Evolutionary conservation across 495 filamentous ascomycete species (phyloP).

Genomic region (Penicillium coprophilum): DNA sequence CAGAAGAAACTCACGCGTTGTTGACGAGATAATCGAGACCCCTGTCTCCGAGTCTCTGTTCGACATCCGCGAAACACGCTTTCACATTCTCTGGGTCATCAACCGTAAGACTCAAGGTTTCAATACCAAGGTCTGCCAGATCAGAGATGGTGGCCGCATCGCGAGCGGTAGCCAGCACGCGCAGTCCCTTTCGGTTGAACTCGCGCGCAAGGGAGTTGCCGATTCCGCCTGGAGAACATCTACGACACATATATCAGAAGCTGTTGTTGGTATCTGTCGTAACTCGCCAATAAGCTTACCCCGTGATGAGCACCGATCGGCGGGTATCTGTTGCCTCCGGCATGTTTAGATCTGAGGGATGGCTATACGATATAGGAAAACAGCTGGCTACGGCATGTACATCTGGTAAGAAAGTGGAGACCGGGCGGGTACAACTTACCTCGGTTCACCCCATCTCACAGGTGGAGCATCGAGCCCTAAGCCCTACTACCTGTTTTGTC

Average conservation of each 20-base stretch:
- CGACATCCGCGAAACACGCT: constrained; percentile 42
- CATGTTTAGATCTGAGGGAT: constrained; percentile 14
- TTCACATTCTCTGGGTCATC: constrained; percentile 48
- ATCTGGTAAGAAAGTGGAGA: not conserved
- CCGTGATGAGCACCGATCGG: constrained; percentile 48
- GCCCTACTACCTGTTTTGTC: constrained; percentile 1
- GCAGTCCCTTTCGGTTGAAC: constrained; percentile 51
- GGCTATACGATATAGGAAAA: not conserved
- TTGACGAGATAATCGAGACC: constrained; percentile 60
- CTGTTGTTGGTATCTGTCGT: not conserved
- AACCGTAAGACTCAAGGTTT: constrained; percentile 55
- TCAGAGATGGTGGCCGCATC: constrained; percentile 48
- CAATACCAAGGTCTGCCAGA: constrained; percentile 48
- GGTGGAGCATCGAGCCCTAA: not conserved
- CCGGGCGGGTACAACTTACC: not conserved
- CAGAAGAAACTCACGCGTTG: constrained; percentile 51
- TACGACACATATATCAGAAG: constrained; percentile 21
- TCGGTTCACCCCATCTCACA: not conserved
- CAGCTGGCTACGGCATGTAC: not conserved
- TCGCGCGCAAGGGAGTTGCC: constrained; percentile 58
- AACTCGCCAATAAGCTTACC: constrained; percentile 29
- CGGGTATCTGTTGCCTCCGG: constrained; percentile 32
- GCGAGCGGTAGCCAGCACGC: constrained; percentile 59
- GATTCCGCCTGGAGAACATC: constrained; percentile 58
- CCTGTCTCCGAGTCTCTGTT: constrained; percentile 41